Base-by-base conservation (phyloP, 345 rosid species). In the Trapa incisa region DNA sequence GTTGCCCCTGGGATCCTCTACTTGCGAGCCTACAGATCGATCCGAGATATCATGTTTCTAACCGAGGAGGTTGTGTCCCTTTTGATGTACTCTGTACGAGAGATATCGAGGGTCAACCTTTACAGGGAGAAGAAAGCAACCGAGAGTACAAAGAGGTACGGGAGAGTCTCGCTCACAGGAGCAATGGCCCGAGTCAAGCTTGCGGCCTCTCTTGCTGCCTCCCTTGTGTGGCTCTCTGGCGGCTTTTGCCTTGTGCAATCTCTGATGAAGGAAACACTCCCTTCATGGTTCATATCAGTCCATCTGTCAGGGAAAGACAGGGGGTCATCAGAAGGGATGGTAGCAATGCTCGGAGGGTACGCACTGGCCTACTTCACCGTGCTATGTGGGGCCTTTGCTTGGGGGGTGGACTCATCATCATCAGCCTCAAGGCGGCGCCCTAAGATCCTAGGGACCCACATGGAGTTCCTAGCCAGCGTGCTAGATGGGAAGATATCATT, bases 1-100 rank as follows among this genome's bases (percentile, higher is more conserved):
- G 96, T 91, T 68, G 97, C 99, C 58, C 97, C 99, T 7, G 99
- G 97, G 71, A 84, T 94, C 71, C 91, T 91, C 56, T 91, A 85
- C 71, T 75, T 94, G 63, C 86, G 96, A 41, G 80, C 87, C 70
- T 86, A 86, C 77, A 89, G 93, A 67, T 84, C 88, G 60, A 81
- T 91, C 47, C 79, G 93, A 70, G 91, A 89, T 66, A 82, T 85
- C 37, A 79, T 82, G 75, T 87, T 85, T 76, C 73, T 89, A 74
- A 75, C 96, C 0, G 96, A 86, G 79, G 93, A 81, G 77, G 80
- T 94, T 50, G 73, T 94, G 62, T 86, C 96, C 58, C 86, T 89
- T 62, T 68, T 94, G 77, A 89, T 94, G 84, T 83, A 84, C 58
- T 87, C 90, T 3, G 96, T 89, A 53, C 76, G 80, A 73, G 92